These are phyloP conservation scores for Calonectria ilicicola DNA, from an alignment of 2,329 filamentous ascomycete species.

Conservation along the genomic window DNA sequence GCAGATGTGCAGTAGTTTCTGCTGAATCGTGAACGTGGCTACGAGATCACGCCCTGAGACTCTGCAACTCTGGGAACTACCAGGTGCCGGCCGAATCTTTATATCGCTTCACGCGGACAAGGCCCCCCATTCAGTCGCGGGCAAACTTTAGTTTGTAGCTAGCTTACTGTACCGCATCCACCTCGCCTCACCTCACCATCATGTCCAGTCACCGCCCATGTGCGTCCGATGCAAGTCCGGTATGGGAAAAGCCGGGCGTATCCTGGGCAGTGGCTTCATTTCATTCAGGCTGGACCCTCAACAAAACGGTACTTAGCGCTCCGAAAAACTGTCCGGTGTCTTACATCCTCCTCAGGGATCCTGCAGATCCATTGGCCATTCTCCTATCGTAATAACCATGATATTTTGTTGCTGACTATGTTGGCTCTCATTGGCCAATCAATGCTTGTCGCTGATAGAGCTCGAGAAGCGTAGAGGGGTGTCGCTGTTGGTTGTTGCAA, in stretches of 20 bases:
- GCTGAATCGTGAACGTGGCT: background rate
- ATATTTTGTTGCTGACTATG: slow-evolving; percentile 21
- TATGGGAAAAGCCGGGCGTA: slow-evolving; percentile 7
- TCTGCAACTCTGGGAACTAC: background rate
- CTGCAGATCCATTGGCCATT: background rate
- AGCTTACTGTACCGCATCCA: background rate
- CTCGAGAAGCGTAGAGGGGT: background rate
- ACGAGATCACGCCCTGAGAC: slow-evolving; percentile 3
- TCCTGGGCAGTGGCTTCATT: background rate
- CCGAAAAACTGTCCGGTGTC: slow-evolving; percentile 1
- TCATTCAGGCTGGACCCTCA: background rate
- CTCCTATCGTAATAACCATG: slow-evolving; percentile 29
- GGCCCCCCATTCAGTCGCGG: background rate
- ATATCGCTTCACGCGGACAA: slow-evolving; percentile 26
- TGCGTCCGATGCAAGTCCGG: slow-evolving; percentile 21
- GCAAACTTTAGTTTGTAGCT: background rate
- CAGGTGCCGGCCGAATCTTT: slow-evolving; percentile 18
- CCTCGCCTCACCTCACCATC: background rate
- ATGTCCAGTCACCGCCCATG: slow-evolving; percentile 19
- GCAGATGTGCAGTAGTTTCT: slow-evolving; percentile 2
- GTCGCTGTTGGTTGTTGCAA: background rate
- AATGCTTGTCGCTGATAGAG: background rate
- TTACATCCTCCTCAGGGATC: slow-evolving; percentile 8
- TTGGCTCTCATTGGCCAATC: slow-evolving; percentile 34
- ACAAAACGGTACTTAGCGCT: slow-evolving; percentile 1